Evolutionary conservation across 2,329 filamentous ascomycete genomes (phyloP).

Genomic region (Zarea fungicola): DNA sequence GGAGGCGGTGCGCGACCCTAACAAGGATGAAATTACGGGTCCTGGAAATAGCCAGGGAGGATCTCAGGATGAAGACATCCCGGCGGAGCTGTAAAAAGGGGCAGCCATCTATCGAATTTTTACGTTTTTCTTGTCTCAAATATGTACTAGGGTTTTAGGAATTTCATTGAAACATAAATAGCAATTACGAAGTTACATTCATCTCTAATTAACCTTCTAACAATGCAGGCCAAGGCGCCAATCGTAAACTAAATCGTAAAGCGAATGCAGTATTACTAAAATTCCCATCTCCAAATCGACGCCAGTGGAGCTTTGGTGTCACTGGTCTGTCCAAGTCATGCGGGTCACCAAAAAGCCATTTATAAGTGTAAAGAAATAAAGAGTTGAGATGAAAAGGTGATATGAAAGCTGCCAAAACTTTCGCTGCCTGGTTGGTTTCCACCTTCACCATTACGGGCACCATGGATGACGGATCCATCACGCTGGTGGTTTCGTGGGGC

Average conservation of each 20-base stretch:
- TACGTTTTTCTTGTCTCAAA: too few species aligned
- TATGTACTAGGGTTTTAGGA: too few species aligned
- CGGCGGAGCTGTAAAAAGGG: slow-evolving; percentile 2
- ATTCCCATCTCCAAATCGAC: too few species aligned
- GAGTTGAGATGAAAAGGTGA: too few species aligned
- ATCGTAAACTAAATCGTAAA: slow-evolving; percentile 1
- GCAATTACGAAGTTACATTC: too few species aligned
- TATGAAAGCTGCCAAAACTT: too few species aligned
- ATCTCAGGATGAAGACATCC: not conserved
- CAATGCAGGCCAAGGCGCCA: slow-evolving; percentile 10
- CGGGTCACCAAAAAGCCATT: not conserved
- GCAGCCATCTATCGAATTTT: too few species aligned
- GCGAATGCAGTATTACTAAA: slow-evolving; percentile 1
- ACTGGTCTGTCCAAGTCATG: not conserved
- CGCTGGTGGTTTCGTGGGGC: too few species aligned
- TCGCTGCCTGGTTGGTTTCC: too few species aligned
- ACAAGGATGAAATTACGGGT: slow-evolving; percentile 51
- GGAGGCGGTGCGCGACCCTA: slow-evolving; percentile 54
- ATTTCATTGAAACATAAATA: not conserved
- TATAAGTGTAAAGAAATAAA: too few species aligned
- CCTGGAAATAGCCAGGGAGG: slow-evolving; percentile 15
- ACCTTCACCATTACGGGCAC: too few species aligned
- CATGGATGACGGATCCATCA: too few species aligned
- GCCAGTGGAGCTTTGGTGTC: not conserved
- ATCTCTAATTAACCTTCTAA: not conserved